phyloP scores from a whole-genome alignment of 805 yeast species.

The Metschnikowia picachoensis region DNA sequence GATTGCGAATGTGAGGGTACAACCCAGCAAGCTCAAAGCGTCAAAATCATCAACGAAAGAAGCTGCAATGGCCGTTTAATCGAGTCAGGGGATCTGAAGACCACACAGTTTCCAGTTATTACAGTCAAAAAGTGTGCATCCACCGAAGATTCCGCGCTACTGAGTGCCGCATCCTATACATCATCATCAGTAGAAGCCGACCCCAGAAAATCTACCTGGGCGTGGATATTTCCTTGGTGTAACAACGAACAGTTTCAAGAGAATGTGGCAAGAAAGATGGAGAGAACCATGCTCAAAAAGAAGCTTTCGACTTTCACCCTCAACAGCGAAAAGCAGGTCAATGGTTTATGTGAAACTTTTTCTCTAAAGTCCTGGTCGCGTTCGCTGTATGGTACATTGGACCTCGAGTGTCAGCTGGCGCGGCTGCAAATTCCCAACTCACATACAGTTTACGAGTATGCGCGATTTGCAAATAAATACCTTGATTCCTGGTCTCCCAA shows the following conservation, averaged over 20 bases:
- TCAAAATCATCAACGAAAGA: too few species aligned
- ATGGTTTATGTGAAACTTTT: conserved; percentile 8
- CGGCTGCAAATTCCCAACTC: conserved; percentile 14
- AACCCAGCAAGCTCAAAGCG: too few species aligned
- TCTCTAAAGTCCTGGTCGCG: conserved; percentile 8
- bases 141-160: too few species aligned
- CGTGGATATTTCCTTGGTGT: conserved; percentile 7
- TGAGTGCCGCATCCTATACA: too few species aligned
- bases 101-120: too few species aligned
- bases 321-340: conserved; percentile 12
- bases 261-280: neutral
- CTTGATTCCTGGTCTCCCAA: conserved; percentile 14
- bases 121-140: too few species aligned
- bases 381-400: conserved; percentile 14
- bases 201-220: neutral
- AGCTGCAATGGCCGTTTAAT: too few species aligned
- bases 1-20: neutral
- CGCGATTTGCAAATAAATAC: conserved; percentile 17
- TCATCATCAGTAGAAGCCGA: too few species aligned
- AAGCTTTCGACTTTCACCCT: conserved; percentile 21
- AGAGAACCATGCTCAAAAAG: conserved; percentile 14
- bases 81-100: too few species aligned
- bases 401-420: conserved; percentile 15
- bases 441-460: conserved; percentile 23
- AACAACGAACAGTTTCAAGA: neutral